These are phyloP conservation scores for Diplodia scrobiculata DNA, from an alignment of 2,329 filamentous ascomycete genomes.

Conservation along the genomic window DNA sequence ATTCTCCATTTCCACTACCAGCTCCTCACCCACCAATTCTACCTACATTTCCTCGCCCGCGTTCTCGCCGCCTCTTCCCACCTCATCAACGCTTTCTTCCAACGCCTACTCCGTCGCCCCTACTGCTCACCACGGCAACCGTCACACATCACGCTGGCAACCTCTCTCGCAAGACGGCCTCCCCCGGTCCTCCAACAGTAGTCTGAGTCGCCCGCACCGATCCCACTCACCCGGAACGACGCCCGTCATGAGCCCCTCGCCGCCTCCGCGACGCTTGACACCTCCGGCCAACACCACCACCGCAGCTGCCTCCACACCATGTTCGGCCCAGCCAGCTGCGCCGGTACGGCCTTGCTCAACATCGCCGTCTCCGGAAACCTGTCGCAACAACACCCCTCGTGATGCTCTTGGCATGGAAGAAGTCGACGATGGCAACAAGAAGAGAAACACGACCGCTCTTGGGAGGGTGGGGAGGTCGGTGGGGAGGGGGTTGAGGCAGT, in stretches of 20 bases:
- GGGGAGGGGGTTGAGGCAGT: background rate
- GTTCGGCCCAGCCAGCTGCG: background rate
- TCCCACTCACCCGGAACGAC: background rate
- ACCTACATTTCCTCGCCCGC: background rate
- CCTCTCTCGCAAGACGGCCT: slow-evolving; percentile 12
- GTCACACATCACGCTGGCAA: background rate
- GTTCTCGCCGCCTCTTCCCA: background rate
- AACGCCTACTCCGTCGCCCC: background rate
- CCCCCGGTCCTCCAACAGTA: background rate
- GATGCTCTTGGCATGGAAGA: background rate
- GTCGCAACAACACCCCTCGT: background rate
- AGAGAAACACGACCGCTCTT: background rate
- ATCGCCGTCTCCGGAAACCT: background rate
- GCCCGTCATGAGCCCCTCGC: background rate
- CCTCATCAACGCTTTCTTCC: background rate
- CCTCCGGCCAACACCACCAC: background rate
- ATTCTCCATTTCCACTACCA: slow-evolving; percentile 6
- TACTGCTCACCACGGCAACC: background rate
- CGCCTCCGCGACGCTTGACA: background rate
- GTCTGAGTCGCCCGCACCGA: background rate
- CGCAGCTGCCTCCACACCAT: background rate
- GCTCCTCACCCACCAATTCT: slow-evolving; percentile 1
- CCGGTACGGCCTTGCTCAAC: too few species aligned
- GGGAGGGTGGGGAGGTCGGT: background rate
- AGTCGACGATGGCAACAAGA: background rate